Evolutionary conservation across 306 rosid genomes (phyloP).

Genomic region (Abrus pulchellus): DNA sequence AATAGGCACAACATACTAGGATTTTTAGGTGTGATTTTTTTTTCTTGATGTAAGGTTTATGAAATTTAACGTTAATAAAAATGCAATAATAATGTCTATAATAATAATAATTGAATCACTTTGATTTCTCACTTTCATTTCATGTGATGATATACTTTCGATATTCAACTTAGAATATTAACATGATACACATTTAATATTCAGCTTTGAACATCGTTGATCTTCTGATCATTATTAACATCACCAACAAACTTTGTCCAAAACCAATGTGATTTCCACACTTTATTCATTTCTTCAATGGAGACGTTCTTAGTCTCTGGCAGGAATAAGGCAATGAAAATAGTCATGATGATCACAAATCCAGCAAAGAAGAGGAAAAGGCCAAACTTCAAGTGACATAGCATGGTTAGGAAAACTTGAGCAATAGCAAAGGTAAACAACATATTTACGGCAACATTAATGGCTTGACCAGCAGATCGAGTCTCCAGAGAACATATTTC

Average conservation of each 20-base stretch:
- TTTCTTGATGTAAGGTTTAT: no score
- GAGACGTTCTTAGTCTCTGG: conserved; percentile 68
- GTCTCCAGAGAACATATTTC: conserved; percentile 71
- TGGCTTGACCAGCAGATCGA: conserved; percentile 64
- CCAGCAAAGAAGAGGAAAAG: conserved; percentile 63
- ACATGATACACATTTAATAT: neutral
- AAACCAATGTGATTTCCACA: conserved; percentile 68
- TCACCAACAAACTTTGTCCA: conserved; percentile 49
- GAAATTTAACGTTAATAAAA: no score
- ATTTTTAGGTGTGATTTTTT: no score
- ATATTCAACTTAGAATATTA: neutral
- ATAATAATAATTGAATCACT: no score
- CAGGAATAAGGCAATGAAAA: conserved; percentile 48
- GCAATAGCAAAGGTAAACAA: conserved; percentile 56
- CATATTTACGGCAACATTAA: conserved; percentile 66
- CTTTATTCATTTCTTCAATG: conserved; percentile 61
- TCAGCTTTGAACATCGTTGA: neutral
- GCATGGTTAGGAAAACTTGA: conserved; percentile 57
- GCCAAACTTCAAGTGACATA: conserved; percentile 69
- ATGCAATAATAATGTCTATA: no score
- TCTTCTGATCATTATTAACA: neutral
- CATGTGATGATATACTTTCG: neutral
- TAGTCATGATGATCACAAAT: conserved; percentile 57
- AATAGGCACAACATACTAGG: no score
- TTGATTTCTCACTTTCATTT: no score